These are phyloP conservation scores for Peniophora sp. DNA, from an alignment of 1,284 basidiomycete species.

Conservation along the genomic window DNA sequence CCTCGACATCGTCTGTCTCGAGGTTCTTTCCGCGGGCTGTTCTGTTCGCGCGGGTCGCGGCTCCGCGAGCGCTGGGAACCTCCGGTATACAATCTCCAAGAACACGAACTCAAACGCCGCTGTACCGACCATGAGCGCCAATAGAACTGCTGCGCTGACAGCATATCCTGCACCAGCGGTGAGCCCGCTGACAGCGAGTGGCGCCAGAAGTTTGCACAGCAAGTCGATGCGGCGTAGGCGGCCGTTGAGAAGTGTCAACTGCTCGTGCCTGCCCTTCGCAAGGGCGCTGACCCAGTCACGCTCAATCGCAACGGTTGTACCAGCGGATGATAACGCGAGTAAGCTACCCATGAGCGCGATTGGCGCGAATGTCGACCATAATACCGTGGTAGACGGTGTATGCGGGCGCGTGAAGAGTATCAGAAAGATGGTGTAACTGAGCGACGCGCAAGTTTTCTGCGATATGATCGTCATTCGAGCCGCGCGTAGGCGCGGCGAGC, in stretches of 20 bases:
- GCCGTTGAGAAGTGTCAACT: constrained; percentile 28
- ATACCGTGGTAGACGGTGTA: constrained; percentile 12
- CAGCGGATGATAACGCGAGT: constrained; percentile 34
- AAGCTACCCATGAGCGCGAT: constrained; percentile 32
- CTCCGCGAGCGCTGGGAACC: constrained; percentile 23
- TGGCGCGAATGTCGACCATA: constrained; percentile 24
- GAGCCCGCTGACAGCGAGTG: constrained; percentile 47
- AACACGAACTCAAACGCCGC: constrained; percentile 25
- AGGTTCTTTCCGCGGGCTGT: no score
- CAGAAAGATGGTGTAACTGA: constrained; percentile 26
- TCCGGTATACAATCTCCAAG: constrained; percentile 22
- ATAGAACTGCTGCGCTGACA: constrained; percentile 24
- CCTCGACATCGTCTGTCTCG: not conserved
- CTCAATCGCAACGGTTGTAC: constrained; percentile 44
- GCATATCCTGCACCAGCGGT: constrained; percentile 27
- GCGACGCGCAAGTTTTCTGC: constrained; percentile 30
- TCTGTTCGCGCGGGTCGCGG: constrained; percentile 6
- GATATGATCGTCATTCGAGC: constrained; percentile 29
- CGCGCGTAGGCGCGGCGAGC: constrained; percentile 22
- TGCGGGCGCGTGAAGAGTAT: constrained; percentile 15
- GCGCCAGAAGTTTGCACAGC: constrained; percentile 44
- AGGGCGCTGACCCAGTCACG: constrained; percentile 48
- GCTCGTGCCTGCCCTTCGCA: constrained; percentile 22
- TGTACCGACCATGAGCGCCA: constrained; percentile 23
- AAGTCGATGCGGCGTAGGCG: constrained; percentile 45